phyloP scores from a whole-genome alignment of 768 basidiomycete genomes.

The Amanita fuliginea region DNA sequence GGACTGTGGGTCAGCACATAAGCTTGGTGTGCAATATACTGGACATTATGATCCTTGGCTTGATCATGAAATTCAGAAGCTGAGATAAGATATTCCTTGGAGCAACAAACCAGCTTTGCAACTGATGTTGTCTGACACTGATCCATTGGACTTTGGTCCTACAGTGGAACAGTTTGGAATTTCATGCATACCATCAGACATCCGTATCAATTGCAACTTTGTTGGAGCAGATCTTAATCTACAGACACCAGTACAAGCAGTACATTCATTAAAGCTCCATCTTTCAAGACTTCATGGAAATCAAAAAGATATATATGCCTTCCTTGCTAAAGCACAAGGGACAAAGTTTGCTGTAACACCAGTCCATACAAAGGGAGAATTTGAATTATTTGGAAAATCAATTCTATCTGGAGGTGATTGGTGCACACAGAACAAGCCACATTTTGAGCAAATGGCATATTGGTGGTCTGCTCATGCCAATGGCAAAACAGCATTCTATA shows the following conservation, averaged over 20 bases:
- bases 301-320: too few relatives aligned
- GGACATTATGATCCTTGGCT: conserved; percentile 12
- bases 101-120: background rate
- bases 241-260: too few relatives aligned
- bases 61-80: conserved; percentile 9
- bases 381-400: background rate
- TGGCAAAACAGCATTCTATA: background rate
- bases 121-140: conserved; percentile 1
- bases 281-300: too few relatives aligned
- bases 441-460: background rate
- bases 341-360: background rate
- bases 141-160: conserved; percentile 2
- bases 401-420: background rate
- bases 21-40: conserved; percentile 3
- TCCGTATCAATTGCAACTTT: background rate
- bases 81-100: conserved; percentile 7
- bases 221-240: too few relatives aligned
- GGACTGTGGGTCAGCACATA: conserved; percentile 7
- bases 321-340: background rate
- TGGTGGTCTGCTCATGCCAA: background rate
- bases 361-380: background rate
- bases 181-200: conserved; percentile 8
- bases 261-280: too few relatives aligned
- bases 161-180: conserved; percentile 9
- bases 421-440: background rate